Evolutionary conservation across 257 asterid genomes (phyloP).

Genomic region (Solanum virginianum): DNA sequence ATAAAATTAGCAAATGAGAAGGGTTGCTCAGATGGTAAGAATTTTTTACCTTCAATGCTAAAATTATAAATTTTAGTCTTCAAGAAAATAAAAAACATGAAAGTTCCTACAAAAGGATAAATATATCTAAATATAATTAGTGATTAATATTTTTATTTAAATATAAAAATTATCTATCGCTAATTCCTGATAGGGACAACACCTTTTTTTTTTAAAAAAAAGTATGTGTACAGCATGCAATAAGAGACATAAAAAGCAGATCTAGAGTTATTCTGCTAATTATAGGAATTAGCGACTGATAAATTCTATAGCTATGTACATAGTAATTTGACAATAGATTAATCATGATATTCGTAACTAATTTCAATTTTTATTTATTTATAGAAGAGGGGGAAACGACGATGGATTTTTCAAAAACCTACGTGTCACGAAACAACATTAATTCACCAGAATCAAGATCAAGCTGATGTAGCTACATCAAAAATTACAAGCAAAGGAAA

Average conservation of each 20-base stretch:
- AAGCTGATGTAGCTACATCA: neutral
- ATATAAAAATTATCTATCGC: neutral
- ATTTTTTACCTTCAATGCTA: no score
- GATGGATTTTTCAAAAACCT: conserved; percentile 58
- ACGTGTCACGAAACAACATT: conserved; percentile 33
- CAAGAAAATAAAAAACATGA: no score
- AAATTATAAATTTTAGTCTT: no score
- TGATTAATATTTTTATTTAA: neutral
- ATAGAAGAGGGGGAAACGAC: conserved; percentile 57
- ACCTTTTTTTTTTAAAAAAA: no score
- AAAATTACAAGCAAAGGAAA: neutral
- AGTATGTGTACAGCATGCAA: neutral
- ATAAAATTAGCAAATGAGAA: no score
- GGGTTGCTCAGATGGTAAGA: neutral
- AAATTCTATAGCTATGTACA: neutral
- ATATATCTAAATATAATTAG: no score
- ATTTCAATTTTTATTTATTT: neutral
- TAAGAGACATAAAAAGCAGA: neutral
- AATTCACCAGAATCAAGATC: conserved; percentile 32
- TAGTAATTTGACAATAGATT: accelerated
- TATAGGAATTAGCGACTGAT: neutral
- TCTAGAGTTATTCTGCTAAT: neutral
- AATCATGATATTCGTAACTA: neutral
- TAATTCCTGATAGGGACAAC: neutral
- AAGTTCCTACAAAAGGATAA: no score